These are phyloP conservation scores for Pisolithus albus DNA, from an alignment of 768 basidiomycete genomes.

Conservation along the genomic window DNA sequence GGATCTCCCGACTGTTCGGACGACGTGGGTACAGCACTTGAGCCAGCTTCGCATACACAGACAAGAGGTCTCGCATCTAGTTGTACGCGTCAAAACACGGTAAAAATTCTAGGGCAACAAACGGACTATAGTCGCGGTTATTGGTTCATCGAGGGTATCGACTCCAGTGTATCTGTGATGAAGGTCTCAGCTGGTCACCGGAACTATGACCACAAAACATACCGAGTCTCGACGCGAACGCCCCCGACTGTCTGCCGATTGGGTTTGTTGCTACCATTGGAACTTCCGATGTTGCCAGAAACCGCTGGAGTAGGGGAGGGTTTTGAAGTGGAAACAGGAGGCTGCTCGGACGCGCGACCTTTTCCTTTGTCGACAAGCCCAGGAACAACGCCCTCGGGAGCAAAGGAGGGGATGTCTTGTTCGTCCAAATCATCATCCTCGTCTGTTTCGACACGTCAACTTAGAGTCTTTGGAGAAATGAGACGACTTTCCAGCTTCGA, in stretches of 20 bases:
- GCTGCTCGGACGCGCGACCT: slow-evolving; percentile 50
- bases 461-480: background rate
- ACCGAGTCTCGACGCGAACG: slow-evolving; percentile 85
- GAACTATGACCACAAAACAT: slow-evolving; percentile 13
- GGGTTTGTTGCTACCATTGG: slow-evolving; percentile 35
- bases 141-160: slow-evolving; percentile 90
- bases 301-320: slow-evolving; percentile 33
- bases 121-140: slow-evolving; percentile 81
- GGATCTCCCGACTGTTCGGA: slow-evolving; percentile 68
- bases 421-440: slow-evolving; percentile 83
- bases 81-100: slow-evolving; percentile 6
- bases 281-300: slow-evolving; percentile 69
- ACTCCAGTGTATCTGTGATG: slow-evolving; percentile 56
- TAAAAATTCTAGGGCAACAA: slow-evolving; percentile 2
- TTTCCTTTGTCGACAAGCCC: slow-evolving; percentile 62
- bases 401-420: slow-evolving; percentile 72
- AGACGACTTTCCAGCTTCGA: slow-evolving; percentile 59
- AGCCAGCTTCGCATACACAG: slow-evolving; percentile 87
- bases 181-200: background rate
- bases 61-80: slow-evolving; percentile 81
- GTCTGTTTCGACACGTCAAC: slow-evolving; percentile 31
- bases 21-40: slow-evolving; percentile 90
- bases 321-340: slow-evolving; percentile 35
- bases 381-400: slow-evolving; percentile 51
- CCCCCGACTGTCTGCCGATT: slow-evolving; percentile 73